phyloP scores from a whole-genome alignment of 2,329 filamentous ascomycete genomes.

The Cladophialophora carrionii region DNA sequence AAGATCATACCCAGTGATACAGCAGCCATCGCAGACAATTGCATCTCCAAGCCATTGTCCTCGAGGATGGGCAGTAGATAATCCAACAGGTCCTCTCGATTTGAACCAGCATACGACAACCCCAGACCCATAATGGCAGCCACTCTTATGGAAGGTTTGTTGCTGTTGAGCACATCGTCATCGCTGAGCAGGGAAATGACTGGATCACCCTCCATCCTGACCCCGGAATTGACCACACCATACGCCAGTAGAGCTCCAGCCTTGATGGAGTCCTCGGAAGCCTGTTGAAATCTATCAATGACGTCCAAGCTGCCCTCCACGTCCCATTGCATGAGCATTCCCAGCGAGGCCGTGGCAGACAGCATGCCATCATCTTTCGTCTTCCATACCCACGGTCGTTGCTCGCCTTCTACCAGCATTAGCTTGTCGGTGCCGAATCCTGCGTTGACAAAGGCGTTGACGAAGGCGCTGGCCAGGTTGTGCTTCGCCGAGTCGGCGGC shows the following conservation, averaged over 20 bases:
- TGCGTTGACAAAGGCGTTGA: slow-evolving; percentile 96
- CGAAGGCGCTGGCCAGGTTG: slow-evolving; percentile 93
- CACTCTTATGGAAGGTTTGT: slow-evolving; percentile 75
- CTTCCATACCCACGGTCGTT: slow-evolving; percentile 97
- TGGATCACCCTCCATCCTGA: slow-evolving; percentile 85
- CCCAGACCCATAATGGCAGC: slow-evolving; percentile 95
- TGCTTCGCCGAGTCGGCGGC: slow-evolving; percentile 94
- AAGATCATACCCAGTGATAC: slow-evolving; percentile 87
- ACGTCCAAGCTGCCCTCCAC: slow-evolving; percentile 89
- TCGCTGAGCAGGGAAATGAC: slow-evolving; percentile 85
- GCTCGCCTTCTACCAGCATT: slow-evolving; percentile 88
- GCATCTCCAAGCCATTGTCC: slow-evolving; percentile 85
- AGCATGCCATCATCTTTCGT: slow-evolving; percentile 98
- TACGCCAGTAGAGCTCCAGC: slow-evolving; percentile 91
- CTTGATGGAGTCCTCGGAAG: slow-evolving; percentile 78
- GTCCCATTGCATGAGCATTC: slow-evolving; percentile 91
- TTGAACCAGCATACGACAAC: slow-evolving; percentile 89
- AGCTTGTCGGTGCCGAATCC: slow-evolving; percentile 96
- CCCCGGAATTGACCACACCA: slow-evolving; percentile 93
- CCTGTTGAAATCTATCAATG: slow-evolving; percentile 92
- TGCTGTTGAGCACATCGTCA: slow-evolving; percentile 74
- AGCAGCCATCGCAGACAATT: slow-evolving; percentile 93
- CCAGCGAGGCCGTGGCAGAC: slow-evolving; percentile 90
- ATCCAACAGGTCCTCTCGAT: slow-evolving; percentile 86
- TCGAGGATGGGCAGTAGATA: slow-evolving; percentile 82